phyloP scores from a whole-genome alignment of 2,329 filamentous ascomycete species.

The Penicillium hesseltinei region DNA sequence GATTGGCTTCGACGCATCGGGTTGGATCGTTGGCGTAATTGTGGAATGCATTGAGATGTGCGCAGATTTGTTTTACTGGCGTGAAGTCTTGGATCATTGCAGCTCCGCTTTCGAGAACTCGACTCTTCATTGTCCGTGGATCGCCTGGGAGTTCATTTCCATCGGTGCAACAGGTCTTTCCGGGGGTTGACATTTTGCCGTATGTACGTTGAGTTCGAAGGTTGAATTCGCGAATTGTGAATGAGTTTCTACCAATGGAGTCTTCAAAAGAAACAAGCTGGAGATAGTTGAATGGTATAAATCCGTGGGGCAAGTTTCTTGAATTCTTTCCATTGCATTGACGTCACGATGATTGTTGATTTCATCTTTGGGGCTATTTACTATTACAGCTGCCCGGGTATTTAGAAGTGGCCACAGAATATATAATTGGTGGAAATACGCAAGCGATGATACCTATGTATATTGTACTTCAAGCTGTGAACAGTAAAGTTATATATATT shows the following conservation, averaged over 20 bases:
- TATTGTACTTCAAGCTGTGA: background rate
- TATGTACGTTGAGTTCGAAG: background rate
- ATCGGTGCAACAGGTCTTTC: slow-evolving; percentile 7
- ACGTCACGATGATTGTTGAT: slow-evolving; percentile 6
- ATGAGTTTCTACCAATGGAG: too few relatives aligned
- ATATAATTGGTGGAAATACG: background rate
- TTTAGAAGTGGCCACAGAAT: background rate
- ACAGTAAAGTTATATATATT: background rate
- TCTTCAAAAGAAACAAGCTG: background rate
- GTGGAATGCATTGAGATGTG: slow-evolving; percentile 84
- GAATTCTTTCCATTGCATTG: background rate
- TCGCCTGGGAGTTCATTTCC: slow-evolving; percentile 27
- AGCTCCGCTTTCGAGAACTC: slow-evolving; percentile 41
- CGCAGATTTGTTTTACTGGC: slow-evolving; percentile 72
- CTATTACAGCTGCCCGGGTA: background rate
- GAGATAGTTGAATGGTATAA: background rate
- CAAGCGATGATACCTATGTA: too few relatives aligned
- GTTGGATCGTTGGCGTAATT: slow-evolving; percentile 71
- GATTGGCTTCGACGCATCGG: slow-evolving; percentile 72
- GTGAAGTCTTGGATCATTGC: slow-evolving; percentile 53
- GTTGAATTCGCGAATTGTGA: background rate
- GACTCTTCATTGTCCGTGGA: slow-evolving; percentile 36
- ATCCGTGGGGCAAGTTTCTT: background rate
- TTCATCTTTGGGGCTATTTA: background rate
- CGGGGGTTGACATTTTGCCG: slow-evolving; percentile 14